Percentiles rank a stretch among this genome's conserved stretches.
These are phyloP conservation scores for Kazachstania martiniae DNA, from an alignment of 805 yeast species.

Conservation along the genomic window DNA sequence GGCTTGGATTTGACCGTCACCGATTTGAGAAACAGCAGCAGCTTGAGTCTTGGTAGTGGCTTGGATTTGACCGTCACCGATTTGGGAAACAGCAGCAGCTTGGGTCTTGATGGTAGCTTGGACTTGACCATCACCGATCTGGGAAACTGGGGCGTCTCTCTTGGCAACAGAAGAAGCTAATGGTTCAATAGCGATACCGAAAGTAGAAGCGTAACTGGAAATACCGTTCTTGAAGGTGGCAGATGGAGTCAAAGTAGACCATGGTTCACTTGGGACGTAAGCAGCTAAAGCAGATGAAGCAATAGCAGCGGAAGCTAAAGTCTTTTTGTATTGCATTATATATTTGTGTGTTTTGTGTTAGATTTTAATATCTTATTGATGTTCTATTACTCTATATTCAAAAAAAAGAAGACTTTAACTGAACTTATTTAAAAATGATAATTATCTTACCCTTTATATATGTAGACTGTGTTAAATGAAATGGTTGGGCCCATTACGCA, in stretches of 20 bases:
- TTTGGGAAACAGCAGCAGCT: constrained; percentile 29
- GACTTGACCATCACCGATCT: constrained; percentile 51
- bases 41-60: constrained; percentile 28
- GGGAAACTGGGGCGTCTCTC: constrained; percentile 17
- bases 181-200: constrained; percentile 36
- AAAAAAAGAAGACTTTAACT: no score
- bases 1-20: constrained; percentile 48
- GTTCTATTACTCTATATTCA: no score
- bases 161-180: constrained; percentile 7
- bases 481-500: no score
- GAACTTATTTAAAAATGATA: no score
- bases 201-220: constrained; percentile 29
- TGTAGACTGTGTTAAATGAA: no score
- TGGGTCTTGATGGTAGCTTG: constrained; percentile 24
- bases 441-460: no score
- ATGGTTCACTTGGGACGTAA: constrained; percentile 27
- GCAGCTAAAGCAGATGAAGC: constrained; percentile 21
- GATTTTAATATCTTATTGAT: no score
- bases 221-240: constrained; percentile 30
- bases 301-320: constrained; percentile 24
- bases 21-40: constrained; percentile 37
- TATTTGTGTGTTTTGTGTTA: neutral
- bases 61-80: constrained; percentile 52
- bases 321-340: constrained; percentile 20
- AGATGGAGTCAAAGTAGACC: constrained; percentile 35